A percentile compares a stretch with the other conserved stretches of the same genome.
Conservation (phyloP, 2,329 filamentous ascomycete species). For the Fusarium kyushuense region DNA sequence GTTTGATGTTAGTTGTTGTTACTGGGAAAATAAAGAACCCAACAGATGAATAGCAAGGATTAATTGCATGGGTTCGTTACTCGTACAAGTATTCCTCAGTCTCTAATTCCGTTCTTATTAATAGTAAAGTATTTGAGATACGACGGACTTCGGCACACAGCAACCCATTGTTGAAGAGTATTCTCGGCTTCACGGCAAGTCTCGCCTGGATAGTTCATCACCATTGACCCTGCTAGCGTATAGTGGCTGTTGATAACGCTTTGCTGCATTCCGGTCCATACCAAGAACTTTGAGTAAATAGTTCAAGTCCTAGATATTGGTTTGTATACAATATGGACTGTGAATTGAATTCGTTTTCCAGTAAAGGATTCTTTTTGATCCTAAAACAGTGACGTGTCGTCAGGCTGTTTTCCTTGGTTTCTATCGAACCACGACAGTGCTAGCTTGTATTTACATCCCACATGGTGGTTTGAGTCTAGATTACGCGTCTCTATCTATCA, state of each 20-base stretch:
- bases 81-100: neutral
- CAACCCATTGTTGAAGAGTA: neutral
- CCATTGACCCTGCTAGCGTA: slow-evolving; percentile 8
- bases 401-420: slow-evolving; percentile 22
- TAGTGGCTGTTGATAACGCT: slow-evolving; percentile 2
- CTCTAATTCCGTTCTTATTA: neutral
- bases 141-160: slow-evolving; percentile 4
- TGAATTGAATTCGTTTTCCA: neutral
- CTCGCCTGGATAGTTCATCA: slow-evolving; percentile 2
- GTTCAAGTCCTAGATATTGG: neutral
- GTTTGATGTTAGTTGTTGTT: neutral
- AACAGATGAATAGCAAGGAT: neutral
- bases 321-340: neutral
- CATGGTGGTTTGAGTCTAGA: slow-evolving; percentile 11
- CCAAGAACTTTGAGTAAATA: neutral
- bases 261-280: neutral
- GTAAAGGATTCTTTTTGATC: neutral
- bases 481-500: slow-evolving; percentile 31
- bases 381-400: slow-evolving; percentile 14
- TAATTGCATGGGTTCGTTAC: neutral
- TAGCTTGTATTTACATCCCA: slow-evolving; percentile 9
- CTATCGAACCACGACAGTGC: slow-evolving; percentile 15
- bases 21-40: neutral
- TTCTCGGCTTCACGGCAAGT: slow-evolving; percentile 29
- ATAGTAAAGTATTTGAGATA: neutral